Percentiles rank a stretch among this genome's conserved stretches.
phyloP scores from a whole-genome alignment of 2,329 filamentous ascomycete genomes.

The Colletotrichum tofieldiae region DNA sequence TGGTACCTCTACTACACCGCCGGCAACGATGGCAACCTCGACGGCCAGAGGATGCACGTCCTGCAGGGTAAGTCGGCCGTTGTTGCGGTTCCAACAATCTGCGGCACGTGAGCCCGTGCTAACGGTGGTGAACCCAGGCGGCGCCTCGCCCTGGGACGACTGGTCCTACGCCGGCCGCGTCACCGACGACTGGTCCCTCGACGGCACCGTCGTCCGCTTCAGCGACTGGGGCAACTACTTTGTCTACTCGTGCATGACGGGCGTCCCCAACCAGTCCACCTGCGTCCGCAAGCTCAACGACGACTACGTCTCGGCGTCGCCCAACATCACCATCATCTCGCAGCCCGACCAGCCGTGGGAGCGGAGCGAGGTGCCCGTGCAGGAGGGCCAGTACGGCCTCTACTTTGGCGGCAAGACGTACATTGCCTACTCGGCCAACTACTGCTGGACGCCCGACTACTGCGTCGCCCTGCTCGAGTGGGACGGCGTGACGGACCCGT shows the following conservation, averaged over 20 bases:
- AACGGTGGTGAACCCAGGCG: slow-evolving; percentile 54
- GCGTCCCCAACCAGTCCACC: slow-evolving; percentile 54
- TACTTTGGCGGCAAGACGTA: slow-evolving; percentile 69
- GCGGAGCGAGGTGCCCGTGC: slow-evolving; percentile 63
- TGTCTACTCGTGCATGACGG: slow-evolving; percentile 68
- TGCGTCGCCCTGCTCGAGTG: slow-evolving; percentile 68
- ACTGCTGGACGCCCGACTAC: slow-evolving; percentile 71
- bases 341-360: slow-evolving; percentile 68
- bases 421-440: slow-evolving; percentile 68
- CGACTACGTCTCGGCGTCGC: slow-evolving; percentile 59
- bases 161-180: slow-evolving; percentile 66
- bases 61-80: slow-evolving; percentile 59
- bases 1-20: slow-evolving; percentile 74
- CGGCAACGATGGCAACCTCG: slow-evolving; percentile 61
- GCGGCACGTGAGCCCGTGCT: background rate
- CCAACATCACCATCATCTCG: slow-evolving; percentile 64
- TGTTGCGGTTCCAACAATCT: background rate
- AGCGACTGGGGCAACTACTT: slow-evolving; percentile 65
- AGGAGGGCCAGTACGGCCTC: slow-evolving; percentile 69
- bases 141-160: slow-evolving; percentile 65
- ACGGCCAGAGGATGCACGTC: slow-evolving; percentile 67
- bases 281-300: slow-evolving; percentile 58
- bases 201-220: slow-evolving; percentile 67
- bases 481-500: slow-evolving; percentile 65
- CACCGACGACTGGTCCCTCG: slow-evolving; percentile 66